Percentiles rank a stretch among this genome's conserved stretches.
Evolutionary conservation across 2,329 filamentous ascomycete genomes (phyloP).

Genomic region (Aspergillus sp.): DNA sequence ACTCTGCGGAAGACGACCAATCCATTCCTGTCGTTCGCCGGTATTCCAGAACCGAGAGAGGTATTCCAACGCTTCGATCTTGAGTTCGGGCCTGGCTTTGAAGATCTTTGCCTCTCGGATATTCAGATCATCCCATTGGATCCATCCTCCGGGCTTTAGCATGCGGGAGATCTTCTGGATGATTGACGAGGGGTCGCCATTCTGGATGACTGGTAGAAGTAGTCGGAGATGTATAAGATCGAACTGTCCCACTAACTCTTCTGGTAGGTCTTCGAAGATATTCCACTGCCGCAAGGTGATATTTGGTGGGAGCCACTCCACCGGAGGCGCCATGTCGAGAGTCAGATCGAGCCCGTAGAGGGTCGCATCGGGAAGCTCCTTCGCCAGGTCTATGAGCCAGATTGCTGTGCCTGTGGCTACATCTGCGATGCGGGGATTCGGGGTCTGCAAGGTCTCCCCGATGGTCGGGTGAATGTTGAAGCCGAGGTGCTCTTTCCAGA

Average conservation of each 20-base stretch:
- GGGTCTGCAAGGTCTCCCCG: not conserved
- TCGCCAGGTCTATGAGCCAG: conserved; percentile 17
- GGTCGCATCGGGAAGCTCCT: conserved; percentile 9
- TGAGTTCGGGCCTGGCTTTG: not conserved
- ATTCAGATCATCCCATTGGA: conserved; percentile 14
- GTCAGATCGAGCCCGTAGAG: conserved; percentile 23
- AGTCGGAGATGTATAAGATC: conserved; percentile 27
- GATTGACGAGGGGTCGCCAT: conserved; percentile 4
- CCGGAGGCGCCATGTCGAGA: conserved; percentile 10
- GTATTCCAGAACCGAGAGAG: conserved; percentile 6
- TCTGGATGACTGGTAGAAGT: conserved; percentile 4
- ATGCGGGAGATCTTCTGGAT: conserved; percentile 6
- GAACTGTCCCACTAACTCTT: conserved; percentile 21
- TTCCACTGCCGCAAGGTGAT: conserved; percentile 19
- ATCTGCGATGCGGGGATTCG: conserved; percentile 20
- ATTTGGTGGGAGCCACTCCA: conserved; percentile 15
- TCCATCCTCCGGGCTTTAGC: conserved; percentile 13
- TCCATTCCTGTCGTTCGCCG: conserved; percentile 9
- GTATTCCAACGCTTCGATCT: not conserved
- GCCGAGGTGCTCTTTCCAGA: not conserved
- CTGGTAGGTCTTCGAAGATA: conserved; percentile 15
- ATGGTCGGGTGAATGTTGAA: conserved; percentile 14
- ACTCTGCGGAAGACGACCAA: not conserved
- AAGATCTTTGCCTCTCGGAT: not conserved
- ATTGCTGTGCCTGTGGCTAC: conserved; percentile 24